Base-by-base conservation (phyloP, 768 basidiomycete species). In the Lyophyllum decastes region DNA sequence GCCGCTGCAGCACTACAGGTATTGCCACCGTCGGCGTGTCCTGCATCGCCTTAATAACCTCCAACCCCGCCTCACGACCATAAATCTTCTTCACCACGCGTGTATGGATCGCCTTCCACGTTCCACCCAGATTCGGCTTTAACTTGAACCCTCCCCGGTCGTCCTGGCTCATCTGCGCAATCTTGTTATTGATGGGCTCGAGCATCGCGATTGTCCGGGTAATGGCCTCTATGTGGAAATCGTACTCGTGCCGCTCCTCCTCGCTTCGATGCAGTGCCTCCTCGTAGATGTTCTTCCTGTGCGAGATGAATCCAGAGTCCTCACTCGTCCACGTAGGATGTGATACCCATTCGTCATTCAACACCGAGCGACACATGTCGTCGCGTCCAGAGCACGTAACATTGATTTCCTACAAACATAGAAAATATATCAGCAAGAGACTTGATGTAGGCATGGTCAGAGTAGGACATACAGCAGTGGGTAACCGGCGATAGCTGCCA, bases 321-420 rank as follows among this genome's bases (percentile, higher is more conserved):
- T 99, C 97, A 63, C 89, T 92, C 3, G 91, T 89, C 87, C 94
- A 96, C 1, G 93, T 92, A 1, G 97, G 95, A 69, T 98, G 95
- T 4, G 95, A 95, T 17, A 98, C 90, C 96, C 96, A 99, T 64
- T 96, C 93, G 69, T 99, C 97, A 68, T 99, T 99, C 52, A 99
- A 77, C 4, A 99, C 97, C 7, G 91, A 87, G 67, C 88, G 90
- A 72, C 96, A 98, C 89, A 98, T 95, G 21, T 94, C 92, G 66
- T 98, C 97, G 16, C 97, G 90, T 2, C 97, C 97, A 2, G 95
- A 92, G 68, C 97, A 99, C 0, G 89, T 78, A 14, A 96, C 87
- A 52, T 89, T 88, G 54, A 86, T 85, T 72, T 95, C 95, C 94
- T 97, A 65, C 3, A 52, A 33, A n/a, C 26, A 33, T 9, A 38